Conservation (phyloP, 2,329 filamentous ascomycete genomes). For the Bipolaris gigantea region DNA sequence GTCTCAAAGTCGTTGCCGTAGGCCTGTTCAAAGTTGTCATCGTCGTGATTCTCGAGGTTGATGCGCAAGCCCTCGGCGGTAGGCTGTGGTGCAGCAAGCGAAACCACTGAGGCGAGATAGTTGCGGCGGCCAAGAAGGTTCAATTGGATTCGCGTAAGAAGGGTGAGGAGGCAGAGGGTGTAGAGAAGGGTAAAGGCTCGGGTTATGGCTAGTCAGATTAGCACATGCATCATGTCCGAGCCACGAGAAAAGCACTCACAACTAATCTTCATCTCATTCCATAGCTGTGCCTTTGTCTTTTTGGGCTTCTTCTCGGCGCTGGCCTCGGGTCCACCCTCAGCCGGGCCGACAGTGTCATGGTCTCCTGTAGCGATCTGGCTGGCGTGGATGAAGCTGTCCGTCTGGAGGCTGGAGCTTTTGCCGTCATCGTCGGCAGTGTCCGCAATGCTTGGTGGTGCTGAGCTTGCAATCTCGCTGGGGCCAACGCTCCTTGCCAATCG, state of each 20-base stretch:
- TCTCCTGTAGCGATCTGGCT: constrained; percentile 66
- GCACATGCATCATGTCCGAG: constrained; percentile 18
- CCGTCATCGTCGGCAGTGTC: constrained; percentile 70
- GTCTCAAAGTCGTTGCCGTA: constrained; percentile 95
- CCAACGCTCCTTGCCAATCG: constrained; percentile 63
- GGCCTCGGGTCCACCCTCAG: constrained; percentile 45
- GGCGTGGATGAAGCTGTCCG: constrained; percentile 80
- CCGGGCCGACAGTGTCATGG: constrained; percentile 49
- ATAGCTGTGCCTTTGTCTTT: constrained; percentile 89
- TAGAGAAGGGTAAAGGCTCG: constrained; percentile 90
- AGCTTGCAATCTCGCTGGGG: constrained; percentile 61
- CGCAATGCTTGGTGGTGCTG: constrained; percentile 66
- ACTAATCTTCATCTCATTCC: constrained; percentile 96
- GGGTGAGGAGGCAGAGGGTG: constrained; percentile 81
- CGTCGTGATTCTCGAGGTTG: constrained; percentile 88
- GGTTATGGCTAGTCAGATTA: constrained; percentile 69
- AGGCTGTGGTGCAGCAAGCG: constrained; percentile 71
- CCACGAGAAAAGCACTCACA: constrained; percentile 59
- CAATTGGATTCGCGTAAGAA: constrained; percentile 92
- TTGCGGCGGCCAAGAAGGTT: constrained; percentile 94
- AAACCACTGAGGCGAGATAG: constrained; percentile 93
- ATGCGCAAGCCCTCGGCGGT: constrained; percentile 72
- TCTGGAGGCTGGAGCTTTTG: constrained; percentile 74
- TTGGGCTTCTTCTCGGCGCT: constrained; percentile 56
- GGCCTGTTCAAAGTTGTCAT: constrained; percentile 77